phyloP scores from a whole-genome alignment of 345 rosid genomes.

The Pistacia atlantica region DNA sequence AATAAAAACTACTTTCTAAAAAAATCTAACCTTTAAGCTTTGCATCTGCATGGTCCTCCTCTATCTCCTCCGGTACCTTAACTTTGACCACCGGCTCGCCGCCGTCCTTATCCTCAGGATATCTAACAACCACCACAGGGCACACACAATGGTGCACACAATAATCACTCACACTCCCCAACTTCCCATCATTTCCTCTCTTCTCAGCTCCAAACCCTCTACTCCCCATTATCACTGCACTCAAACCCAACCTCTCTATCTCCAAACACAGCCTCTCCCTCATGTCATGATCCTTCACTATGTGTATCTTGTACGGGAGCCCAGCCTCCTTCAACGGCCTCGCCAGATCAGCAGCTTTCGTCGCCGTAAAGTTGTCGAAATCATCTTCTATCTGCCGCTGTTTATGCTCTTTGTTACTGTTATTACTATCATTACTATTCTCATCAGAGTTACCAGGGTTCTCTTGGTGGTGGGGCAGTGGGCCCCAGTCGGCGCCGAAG shows the following conservation, averaged over 20 bases:
- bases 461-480: conserved; percentile 56
- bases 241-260: conserved; percentile 74
- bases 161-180: conserved; percentile 94
- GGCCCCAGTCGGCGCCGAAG: conserved; percentile 99
- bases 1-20: not conserved
- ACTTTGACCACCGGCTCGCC: conserved; percentile 43
- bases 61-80: conserved; percentile 24
- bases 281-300: conserved; percentile 95
- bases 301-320: conserved; percentile 85
- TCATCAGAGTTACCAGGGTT: not conserved
- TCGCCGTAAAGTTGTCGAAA: conserved; percentile 66
- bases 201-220: conserved; percentile 83
- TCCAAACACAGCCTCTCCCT: conserved; percentile 92
- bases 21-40: conserved; percentile 44
- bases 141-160: conserved; percentile 91
- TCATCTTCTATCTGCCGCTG: conserved; percentile 63
- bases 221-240: conserved; percentile 91
- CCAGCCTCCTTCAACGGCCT: conserved; percentile 80
- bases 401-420: conserved; percentile 15
- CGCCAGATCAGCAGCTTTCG: conserved; percentile 77
- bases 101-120: conserved; percentile 67
- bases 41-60: conserved; percentile 24
- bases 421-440: no score
- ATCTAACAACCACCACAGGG: conserved; percentile 86
- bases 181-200: conserved; percentile 73